Base-by-base conservation (phyloP, 352 stramenopile genomes). In the Phytophthora hybrid region DNA sequence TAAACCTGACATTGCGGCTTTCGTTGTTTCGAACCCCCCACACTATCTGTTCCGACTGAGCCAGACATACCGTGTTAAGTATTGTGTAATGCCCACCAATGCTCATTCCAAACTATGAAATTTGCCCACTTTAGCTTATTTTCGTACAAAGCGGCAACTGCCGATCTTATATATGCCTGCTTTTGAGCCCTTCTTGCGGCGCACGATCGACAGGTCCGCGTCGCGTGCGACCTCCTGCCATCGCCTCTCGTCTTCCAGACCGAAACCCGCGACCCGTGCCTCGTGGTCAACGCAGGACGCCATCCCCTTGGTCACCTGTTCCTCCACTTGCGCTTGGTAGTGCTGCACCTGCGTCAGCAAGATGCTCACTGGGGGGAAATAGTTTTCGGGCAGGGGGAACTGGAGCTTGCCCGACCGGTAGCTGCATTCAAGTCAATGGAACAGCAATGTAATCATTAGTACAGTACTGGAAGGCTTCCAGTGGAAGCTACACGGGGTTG, bases 301-400 rank as follows among this genome's bases (percentile, higher is more conserved):
- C 54, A 84, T 58, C 3, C 61, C 75, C 16, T 78, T 73, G 23
- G 41, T 51, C 26, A 63, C 73, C 29, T 78, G 46, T 11, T 74
- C 54, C 54, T 76, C 52, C 37, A 66, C 66, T 52, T 81, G 57
- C 2, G 52, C n/a, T 37, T 82, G 59, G 53, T 82, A 82, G 58
- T 77, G 52, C 60, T 82, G 79, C 41, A 75, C 69, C 41, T 86
- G 63, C 5, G 65, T 34, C 31, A 76, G 46, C 10, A 74, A 74
- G n/a, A 88, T 67, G 9, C 61, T 68, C 23, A 85, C 44, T 0
- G 62, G n/a, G 5, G 80, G 73, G 41, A 88, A 88, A 60, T 81
- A 84, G 37, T 77, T 57, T 59, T 84, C 76, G 46, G 80, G 76
- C 23, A 88, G 59, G 32, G 80, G 80, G 39, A 88, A 88, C 53